Evolutionary conservation across 768 basidiomycete genomes (phyloP).

Genomic region (Xerocomellus dryophilus): DNA sequence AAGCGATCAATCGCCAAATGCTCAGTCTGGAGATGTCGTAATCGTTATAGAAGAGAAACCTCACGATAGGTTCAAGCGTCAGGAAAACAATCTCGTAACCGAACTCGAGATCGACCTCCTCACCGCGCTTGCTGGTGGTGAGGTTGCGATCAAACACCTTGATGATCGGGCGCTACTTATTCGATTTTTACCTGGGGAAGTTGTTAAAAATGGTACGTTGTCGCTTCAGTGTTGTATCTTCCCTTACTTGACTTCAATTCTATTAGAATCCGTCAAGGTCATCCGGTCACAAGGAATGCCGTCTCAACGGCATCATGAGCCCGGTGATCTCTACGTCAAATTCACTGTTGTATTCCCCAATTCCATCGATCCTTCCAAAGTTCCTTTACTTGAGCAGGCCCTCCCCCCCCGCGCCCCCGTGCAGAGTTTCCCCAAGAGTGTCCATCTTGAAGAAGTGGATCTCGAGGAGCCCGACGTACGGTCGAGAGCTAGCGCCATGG

Average conservation of each 20-base stretch:
- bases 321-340: slow-evolving; percentile 88
- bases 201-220: slow-evolving; percentile 85
- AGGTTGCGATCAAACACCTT: slow-evolving; percentile 85
- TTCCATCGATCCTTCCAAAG: slow-evolving; percentile 58
- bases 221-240: neutral
- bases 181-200: slow-evolving; percentile 81
- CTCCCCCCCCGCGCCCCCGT: slow-evolving; percentile 74
- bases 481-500: slow-evolving; percentile 44
- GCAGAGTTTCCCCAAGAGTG: slow-evolving; percentile 62
- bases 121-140: slow-evolving; percentile 90
- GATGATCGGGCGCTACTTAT: slow-evolving; percentile 89
- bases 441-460: slow-evolving; percentile 79
- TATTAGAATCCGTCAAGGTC: slow-evolving; percentile 80
- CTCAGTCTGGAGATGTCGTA: slow-evolving; percentile 89
- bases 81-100: slow-evolving; percentile 80
- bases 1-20: slow-evolving; percentile 87
- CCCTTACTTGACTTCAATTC: slow-evolving; percentile 1
- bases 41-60: slow-evolving; percentile 93
- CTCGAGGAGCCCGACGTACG: slow-evolving; percentile 73
- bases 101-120: slow-evolving; percentile 92
- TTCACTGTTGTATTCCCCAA: slow-evolving; percentile 90
- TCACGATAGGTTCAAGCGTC: slow-evolving; percentile 84
- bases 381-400: slow-evolving; percentile 77
- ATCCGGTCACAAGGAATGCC: slow-evolving; percentile 98
- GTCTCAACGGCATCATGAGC: slow-evolving; percentile 95